phyloP scores from a whole-genome alignment of 164 flowering plant genomes.

The Magnolia sinica region DNA sequence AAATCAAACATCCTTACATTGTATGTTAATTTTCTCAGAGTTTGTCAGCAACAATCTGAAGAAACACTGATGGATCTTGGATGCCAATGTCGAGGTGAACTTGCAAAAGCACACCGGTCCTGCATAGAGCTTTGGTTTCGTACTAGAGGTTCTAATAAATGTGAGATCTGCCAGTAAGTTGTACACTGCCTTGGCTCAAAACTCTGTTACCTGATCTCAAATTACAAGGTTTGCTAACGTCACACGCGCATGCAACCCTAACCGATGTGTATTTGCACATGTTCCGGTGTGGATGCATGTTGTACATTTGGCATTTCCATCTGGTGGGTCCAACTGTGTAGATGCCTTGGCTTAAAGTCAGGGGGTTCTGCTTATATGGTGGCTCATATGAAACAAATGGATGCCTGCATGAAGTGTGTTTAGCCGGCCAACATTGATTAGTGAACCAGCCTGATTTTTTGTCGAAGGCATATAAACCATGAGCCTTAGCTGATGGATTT shows the following conservation, averaged over 20 bases:
- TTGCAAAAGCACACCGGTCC: conserved; percentile 63
- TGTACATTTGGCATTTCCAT: background rate
- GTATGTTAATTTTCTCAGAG: conserved; percentile 32
- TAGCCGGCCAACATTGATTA: background rate
- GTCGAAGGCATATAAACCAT: background rate
- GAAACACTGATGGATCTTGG: conserved; percentile 69
- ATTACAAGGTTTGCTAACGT: background rate
- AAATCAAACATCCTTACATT: background rate
- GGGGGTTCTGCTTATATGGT: background rate
- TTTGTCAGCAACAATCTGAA: conserved; percentile 72
- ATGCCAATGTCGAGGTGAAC: conserved; percentile 77
- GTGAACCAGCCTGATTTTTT: background rate
- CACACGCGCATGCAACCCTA: background rate
- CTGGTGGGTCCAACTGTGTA: background rate
- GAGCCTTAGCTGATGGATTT: background rate
- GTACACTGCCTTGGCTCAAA: conserved; percentile 3
- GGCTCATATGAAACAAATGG: background rate
- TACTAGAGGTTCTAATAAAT: conserved; percentile 71
- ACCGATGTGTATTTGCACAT: background rate
- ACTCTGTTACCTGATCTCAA: background rate
- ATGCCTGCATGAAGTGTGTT: background rate
- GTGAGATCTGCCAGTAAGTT: conserved; percentile 88
- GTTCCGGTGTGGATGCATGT: background rate
- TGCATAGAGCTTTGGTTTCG: conserved; percentile 76
- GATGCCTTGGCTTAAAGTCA: background rate